phyloP scores from a whole-genome alignment of 352 stramenopile species.

The Pythium brassicae region DNA sequence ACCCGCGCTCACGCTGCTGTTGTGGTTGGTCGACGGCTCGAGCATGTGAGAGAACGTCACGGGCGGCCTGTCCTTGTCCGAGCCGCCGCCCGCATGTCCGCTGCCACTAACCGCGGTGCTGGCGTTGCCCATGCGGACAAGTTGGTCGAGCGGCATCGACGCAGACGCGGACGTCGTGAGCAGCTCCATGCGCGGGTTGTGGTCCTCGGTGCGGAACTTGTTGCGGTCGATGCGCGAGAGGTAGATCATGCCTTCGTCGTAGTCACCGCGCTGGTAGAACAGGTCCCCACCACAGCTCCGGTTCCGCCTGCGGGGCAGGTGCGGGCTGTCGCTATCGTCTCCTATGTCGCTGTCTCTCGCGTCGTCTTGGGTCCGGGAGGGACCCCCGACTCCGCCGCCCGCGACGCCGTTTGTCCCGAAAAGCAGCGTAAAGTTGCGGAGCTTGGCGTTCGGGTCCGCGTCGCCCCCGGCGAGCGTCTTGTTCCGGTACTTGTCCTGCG shows the following conservation, averaged over 20 bases:
- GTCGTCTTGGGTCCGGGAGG: not conserved
- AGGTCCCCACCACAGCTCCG: conserved; percentile 65
- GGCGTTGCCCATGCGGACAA: conserved; percentile 34
- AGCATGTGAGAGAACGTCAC: conserved; percentile 23
- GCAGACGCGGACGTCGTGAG: conserved; percentile 34
- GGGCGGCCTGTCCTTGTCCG: conserved; percentile 10
- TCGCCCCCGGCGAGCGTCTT: conserved; percentile 22
- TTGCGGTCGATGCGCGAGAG: conserved; percentile 75
- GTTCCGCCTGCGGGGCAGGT: conserved; percentile 18
- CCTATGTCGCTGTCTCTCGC: not conserved
- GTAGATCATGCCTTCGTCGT: conserved; percentile 85
- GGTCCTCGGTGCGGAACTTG: conserved; percentile 50
- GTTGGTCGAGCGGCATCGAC: conserved; percentile 39
- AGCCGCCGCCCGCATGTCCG: too few species aligned
- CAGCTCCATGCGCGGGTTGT: conserved; percentile 54
- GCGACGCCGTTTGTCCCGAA: conserved; percentile 17
- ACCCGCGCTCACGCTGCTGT: conserved; percentile 16
- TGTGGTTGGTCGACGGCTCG: conserved; percentile 11
- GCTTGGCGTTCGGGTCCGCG: conserved; percentile 25
- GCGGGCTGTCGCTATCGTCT: conserved; percentile 14
- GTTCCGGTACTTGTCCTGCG: conserved; percentile 71
- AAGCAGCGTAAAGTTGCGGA: conserved; percentile 62
- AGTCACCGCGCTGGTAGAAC: conserved; percentile 83
- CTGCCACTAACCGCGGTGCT: not conserved
- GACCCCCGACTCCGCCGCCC: not conserved